Percentiles rank a stretch among this genome's conserved stretches.
phyloP scores from a whole-genome alignment of 1,284 basidiomycete genomes.

The Melampsora abietis-canadensis region DNA sequence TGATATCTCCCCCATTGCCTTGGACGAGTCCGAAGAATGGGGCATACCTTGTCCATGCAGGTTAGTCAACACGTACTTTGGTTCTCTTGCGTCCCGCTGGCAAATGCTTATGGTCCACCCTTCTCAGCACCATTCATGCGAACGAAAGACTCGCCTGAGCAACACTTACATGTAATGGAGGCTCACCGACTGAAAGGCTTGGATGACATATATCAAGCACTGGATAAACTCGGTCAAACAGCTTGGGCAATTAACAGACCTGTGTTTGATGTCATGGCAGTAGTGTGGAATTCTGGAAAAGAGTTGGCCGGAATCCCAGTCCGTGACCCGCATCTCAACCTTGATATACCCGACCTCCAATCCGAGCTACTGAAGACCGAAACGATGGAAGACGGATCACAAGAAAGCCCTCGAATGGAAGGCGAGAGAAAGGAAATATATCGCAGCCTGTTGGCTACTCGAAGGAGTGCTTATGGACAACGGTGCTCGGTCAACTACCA shows the following conservation, averaged over 20 bases:
- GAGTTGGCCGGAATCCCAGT: slow-evolving; percentile 53
- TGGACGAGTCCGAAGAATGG: slow-evolving; percentile 79
- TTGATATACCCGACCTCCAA: slow-evolving; percentile 46
- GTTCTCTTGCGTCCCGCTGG: background rate
- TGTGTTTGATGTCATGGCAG: slow-evolving; percentile 68
- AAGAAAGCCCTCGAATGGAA: slow-evolving; percentile 44
- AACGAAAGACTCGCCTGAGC: slow-evolving; percentile 86
- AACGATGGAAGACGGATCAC: background rate
- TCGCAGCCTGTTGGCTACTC: slow-evolving; percentile 56
- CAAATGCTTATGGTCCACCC: background rate
- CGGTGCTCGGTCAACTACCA: slow-evolving; percentile 94
- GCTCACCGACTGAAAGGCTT: slow-evolving; percentile 74
- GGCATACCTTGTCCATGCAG: slow-evolving; percentile 74
- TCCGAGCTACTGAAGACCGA: slow-evolving; percentile 57
- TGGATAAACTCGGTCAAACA: slow-evolving; percentile 85
- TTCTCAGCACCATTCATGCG: slow-evolving; percentile 72
- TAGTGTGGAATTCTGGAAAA: slow-evolving; percentile 72
- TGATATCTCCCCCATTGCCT: slow-evolving; percentile 85
- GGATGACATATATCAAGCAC: slow-evolving; percentile 78
- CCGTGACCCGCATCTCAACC: slow-evolving; percentile 44
- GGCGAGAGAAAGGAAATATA: slow-evolving; percentile 37
- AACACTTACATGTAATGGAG: slow-evolving; percentile 71
- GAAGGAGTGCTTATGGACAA: slow-evolving; percentile 79
- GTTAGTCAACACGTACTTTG: slow-evolving; percentile 54
- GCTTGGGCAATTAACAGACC: slow-evolving; percentile 84